Base-by-base conservation (phyloP, 495 filamentous ascomycete genomes). In the Podospora comata region DNA sequence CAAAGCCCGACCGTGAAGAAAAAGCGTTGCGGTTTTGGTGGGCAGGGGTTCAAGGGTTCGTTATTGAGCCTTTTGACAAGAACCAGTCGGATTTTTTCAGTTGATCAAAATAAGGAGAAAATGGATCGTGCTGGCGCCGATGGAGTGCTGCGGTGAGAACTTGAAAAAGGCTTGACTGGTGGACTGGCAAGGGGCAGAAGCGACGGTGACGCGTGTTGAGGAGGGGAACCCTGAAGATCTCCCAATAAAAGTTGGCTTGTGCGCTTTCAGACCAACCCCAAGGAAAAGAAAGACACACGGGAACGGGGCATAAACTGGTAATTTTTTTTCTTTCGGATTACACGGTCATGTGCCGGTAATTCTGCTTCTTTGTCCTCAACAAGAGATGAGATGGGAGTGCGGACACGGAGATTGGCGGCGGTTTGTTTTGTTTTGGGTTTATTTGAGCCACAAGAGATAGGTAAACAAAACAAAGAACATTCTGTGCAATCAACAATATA, bases 391-490 rank as follows among this genome's bases (percentile, higher is more conserved):
- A 39, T 20, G 23, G 55, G 55, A 39, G 20, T 16, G 15, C 39
- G 15, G 39, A 16, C 15, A 20, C 39, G 65, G 13, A 28, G 18
- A 57, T 65, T 27, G 23, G 30, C 60, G 23, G 65, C 64, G 68
- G 54, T 67, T 44, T 64, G 61, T 70, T 65, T 39, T 64, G 64
- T 60, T 67, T 59, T 32, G 65, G 48, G 39, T 65, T 63, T 48
- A 66, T 62, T 23, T 23, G 64, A 13, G 6, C 56, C 55, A 58
- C 55, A 26, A 58, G 6, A 48, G 11, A 28, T 1, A 70, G 65
- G 65, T 70, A 70, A 70, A 70, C 65, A 70, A 70, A 67, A 53
- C 61, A 64, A 62, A 56, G 54, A 28, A 48, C 7, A 39, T 1
- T 54, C 23, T 23, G 23, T 23, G 23, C 23, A 23, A 23, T n/a